Evolutionary conservation across 306 rosid species (phyloP).

Genomic region (Aeschynomene evenia): DNA sequence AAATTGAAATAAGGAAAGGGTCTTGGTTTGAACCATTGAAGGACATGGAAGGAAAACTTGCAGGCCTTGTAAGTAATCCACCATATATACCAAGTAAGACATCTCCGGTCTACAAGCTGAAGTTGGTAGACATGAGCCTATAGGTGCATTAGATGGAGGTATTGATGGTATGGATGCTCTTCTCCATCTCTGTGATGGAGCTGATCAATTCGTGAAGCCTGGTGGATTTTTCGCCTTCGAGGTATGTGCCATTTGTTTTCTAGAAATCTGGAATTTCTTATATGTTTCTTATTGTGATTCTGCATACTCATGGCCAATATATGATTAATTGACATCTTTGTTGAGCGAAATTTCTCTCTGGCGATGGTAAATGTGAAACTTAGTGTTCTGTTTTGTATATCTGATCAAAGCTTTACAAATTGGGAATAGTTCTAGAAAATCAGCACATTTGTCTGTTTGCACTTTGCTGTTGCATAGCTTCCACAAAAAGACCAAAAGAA

Average conservation of each 20-base stretch:
- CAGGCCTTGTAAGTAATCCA: constrained; percentile 83
- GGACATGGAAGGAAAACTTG: constrained; percentile 62
- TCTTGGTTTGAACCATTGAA: constrained; percentile 86
- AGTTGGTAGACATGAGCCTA: constrained; percentile 84
- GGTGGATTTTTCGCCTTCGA: constrained; percentile 92
- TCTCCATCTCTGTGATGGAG: constrained; percentile 75
- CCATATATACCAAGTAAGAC: constrained; percentile 81
- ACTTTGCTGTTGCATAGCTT: not conserved
- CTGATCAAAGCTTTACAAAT: not conserved
- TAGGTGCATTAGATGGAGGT: constrained; percentile 81
- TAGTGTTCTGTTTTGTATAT: not conserved
- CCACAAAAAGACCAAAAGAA: not conserved
- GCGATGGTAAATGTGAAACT: not conserved
- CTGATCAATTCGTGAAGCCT: constrained; percentile 65
- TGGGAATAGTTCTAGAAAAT: not conserved
- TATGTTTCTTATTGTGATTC: too few species aligned
- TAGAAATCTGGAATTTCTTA: too few species aligned
- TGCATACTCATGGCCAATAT: too few species aligned
- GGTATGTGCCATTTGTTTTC: constrained; percentile 41
- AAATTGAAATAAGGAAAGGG: constrained; percentile 69
- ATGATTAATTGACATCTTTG: not conserved
- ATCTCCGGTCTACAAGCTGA: constrained; percentile 83
- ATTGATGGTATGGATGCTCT: constrained; percentile 64
- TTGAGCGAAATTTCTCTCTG: not conserved
- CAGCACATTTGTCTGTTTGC: not conserved